Evolutionary conservation across 129 eudicot species (phyloP).

Genomic region (Flaveria bidentis): DNA sequence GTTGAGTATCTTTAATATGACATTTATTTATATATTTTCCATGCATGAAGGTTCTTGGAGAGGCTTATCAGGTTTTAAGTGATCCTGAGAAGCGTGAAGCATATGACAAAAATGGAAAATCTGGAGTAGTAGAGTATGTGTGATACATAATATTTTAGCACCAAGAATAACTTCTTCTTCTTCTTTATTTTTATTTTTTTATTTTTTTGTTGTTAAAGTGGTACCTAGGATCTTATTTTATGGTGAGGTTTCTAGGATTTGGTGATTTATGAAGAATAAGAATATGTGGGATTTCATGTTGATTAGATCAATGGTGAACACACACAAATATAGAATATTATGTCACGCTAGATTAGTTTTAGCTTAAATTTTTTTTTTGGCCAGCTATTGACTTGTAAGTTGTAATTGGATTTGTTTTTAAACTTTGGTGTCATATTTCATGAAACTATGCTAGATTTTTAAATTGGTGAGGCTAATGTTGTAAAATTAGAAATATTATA

Average conservation of each 20-base stretch:
- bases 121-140: slow-evolving; percentile 68
- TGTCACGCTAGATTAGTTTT: background rate
- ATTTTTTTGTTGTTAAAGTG: background rate
- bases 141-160: slow-evolving; percentile 14
- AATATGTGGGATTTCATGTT: background rate
- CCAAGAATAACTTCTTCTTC: background rate
- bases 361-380: background rate
- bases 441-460: slow-evolving; percentile 3
- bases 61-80: slow-evolving; percentile 95
- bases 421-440: background rate
- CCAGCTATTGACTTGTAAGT: background rate
- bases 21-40: background rate
- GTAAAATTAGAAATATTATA: background rate
- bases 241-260: background rate
- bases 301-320: background rate
- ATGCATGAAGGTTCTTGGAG: slow-evolving; percentile 69
- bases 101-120: slow-evolving; percentile 78
- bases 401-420: background rate
- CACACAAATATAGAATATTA: background rate
- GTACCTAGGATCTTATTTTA: background rate
- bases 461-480: background rate
- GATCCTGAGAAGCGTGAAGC: slow-evolving; percentile 92
- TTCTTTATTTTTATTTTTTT: background rate
- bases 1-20: slow-evolving; percentile 12
- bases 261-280: background rate